These are phyloP conservation scores for Populus deltoides DNA, from an alignment of 345 rosid species.

Conservation along the genomic window DNA sequence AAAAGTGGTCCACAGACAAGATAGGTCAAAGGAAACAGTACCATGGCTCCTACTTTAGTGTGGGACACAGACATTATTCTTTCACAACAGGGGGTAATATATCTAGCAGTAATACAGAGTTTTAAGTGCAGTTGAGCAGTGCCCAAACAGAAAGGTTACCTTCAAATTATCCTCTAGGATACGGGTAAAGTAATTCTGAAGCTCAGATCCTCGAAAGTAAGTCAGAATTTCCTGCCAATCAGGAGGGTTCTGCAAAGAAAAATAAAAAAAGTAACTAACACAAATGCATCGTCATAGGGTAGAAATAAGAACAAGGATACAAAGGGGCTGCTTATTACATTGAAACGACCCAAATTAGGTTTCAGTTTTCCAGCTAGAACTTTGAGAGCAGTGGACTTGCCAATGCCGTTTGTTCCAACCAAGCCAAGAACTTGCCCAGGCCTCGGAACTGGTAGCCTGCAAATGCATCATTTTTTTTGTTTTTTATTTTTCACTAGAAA, in stretches of 20 bases:
- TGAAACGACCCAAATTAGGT: conserved; percentile 95
- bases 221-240: conserved; percentile 99
- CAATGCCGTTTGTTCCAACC: conserved; percentile 99
- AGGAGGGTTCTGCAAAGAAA: conserved; percentile 75
- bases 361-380: conserved; percentile 92
- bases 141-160: conserved; percentile 36
- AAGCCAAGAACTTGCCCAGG: conserved; percentile 99
- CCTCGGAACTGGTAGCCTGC: conserved; percentile 94
- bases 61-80: not conserved
- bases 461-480: not conserved
- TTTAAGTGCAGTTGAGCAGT: not conserved
- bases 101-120: not conserved
- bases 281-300: not conserved
- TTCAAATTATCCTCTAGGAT: conserved; percentile 91
- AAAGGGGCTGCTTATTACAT: conserved; percentile 30
- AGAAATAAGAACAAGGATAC: not conserved
- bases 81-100: not conserved
- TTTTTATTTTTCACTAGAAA: not conserved
- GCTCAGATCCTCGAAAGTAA: conserved; percentile 92
- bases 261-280: conserved; percentile 8
- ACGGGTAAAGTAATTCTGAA: conserved; percentile 95
- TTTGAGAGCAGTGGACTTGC: conserved; percentile 96
- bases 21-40: not conserved
- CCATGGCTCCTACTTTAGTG: not conserved
- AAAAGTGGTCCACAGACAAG: too few relatives aligned